A percentile compares a stretch with the other conserved stretches of the same genome.
These are phyloP conservation scores for Erodium maritimum DNA, from an alignment of 345 rosid species.

Conservation along the genomic window DNA sequence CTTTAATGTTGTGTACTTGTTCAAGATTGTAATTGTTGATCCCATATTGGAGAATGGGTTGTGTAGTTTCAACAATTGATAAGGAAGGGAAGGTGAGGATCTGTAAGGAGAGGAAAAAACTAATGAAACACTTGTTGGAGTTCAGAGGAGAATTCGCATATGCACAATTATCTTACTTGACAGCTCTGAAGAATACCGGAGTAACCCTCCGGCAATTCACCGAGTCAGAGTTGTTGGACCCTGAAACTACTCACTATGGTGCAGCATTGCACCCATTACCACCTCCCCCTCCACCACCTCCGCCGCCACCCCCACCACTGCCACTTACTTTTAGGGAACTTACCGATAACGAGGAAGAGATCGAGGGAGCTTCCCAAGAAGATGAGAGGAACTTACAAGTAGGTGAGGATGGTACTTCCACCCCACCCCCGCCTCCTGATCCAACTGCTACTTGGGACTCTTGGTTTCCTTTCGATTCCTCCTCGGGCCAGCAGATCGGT, in stretches of 20 bases:
- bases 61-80: slow-evolving; percentile 69
- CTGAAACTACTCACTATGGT: slow-evolving; percentile 30
- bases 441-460: slow-evolving; percentile 32
- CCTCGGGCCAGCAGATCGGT: slow-evolving; percentile 5
- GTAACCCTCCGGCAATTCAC: slow-evolving; percentile 88
- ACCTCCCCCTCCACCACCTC: slow-evolving; percentile 64
- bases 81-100: slow-evolving; percentile 61
- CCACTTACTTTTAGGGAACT: slow-evolving; percentile 47
- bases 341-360: slow-evolving; percentile 19
- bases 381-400: slow-evolving; percentile 24
- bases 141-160: slow-evolving; percentile 70
- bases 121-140: slow-evolving; percentile 59
- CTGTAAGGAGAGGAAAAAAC: slow-evolving; percentile 75
- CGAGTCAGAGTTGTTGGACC: slow-evolving; percentile 67
- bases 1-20: background rate
- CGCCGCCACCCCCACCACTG: slow-evolving; percentile 27
- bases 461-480: background rate
- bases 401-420: slow-evolving; percentile 20
- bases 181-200: slow-evolving; percentile 76
- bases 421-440: slow-evolving; percentile 31
- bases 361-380: slow-evolving; percentile 18
- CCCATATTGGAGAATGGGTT: slow-evolving; percentile 46
- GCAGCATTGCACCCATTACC: slow-evolving; percentile 21
- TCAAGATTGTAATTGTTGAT: background rate
- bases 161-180: slow-evolving; percentile 62